Evolutionary conservation across 2,329 filamentous ascomycete species (phyloP).

Genomic region (Exophiala bonariae): DNA sequence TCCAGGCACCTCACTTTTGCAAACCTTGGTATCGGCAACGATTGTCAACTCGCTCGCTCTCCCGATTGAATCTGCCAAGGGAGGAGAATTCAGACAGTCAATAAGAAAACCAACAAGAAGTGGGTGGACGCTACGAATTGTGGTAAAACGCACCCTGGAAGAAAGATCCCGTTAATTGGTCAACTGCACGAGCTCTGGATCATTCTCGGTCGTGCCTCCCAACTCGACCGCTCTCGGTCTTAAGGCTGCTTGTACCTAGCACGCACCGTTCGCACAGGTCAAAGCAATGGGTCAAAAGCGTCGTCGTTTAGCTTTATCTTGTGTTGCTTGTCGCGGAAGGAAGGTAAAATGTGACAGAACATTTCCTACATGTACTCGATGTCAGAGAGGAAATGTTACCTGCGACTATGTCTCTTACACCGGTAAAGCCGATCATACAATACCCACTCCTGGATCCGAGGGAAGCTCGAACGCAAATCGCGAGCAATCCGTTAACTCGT

Average conservation of each 20-base stretch:
- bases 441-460: conserved; percentile 18
- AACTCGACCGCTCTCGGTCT: conserved; percentile 14
- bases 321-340: conserved; percentile 26
- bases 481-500: conserved; percentile 19
- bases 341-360: conserved; percentile 31
- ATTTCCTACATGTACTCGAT: conserved; percentile 27
- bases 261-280: neutral
- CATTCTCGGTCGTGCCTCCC: too few species aligned
- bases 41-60: too few species aligned
- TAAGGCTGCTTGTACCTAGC: neutral
- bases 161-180: too few species aligned
- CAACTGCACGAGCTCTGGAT: too few species aligned
- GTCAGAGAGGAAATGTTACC: conserved; percentile 25
- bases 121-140: too few species aligned
- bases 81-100: too few species aligned
- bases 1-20: too few species aligned
- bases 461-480: conserved; percentile 7
- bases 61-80: too few species aligned
- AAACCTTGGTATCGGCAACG: too few species aligned
- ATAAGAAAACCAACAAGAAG: too few species aligned
- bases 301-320: conserved; percentile 26
- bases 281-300: conserved; percentile 27
- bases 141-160: too few species aligned
- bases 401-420: conserved; percentile 29
- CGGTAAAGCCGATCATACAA: conserved; percentile 9